phyloP scores from a whole-genome alignment of 768 basidiomycete genomes.

The Kwoniella dendrophila region DNA sequence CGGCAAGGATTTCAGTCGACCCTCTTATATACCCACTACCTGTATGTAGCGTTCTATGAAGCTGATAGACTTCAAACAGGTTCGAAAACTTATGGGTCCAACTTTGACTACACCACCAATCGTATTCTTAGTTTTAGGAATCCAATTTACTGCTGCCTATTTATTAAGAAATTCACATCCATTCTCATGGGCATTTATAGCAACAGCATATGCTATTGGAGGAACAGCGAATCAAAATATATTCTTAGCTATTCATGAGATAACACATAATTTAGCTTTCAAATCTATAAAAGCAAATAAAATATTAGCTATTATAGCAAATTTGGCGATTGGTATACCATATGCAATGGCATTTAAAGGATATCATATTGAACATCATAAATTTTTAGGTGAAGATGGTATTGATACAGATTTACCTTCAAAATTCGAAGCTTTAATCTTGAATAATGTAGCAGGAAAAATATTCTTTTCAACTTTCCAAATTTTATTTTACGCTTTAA shows the following conservation, averaged over 20 bases:
- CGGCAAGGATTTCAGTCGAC: too few relatives aligned
- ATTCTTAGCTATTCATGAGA: slow-evolving; percentile 97
- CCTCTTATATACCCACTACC: too few relatives aligned
- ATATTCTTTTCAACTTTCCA: slow-evolving; percentile 99
- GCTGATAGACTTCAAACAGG: slow-evolving; percentile 59
- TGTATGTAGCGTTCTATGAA: too few relatives aligned
- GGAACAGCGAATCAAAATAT: slow-evolving; percentile 97
- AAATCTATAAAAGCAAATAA: slow-evolving; percentile 79
- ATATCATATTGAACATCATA: slow-evolving; percentile 96
- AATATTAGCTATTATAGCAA: slow-evolving; percentile 82
- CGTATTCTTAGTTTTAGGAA: slow-evolving; percentile 74
- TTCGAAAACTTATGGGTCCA: slow-evolving; percentile 94
- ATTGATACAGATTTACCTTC: slow-evolving; percentile 96
- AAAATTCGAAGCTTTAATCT: slow-evolving; percentile 73
- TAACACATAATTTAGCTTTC: slow-evolving; percentile 97
- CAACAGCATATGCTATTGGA: slow-evolving; percentile 80
- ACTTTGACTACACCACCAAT: slow-evolving; percentile 89
- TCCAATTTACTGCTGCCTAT: slow-evolving; percentile 71
- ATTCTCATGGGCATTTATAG: slow-evolving; percentile 70
- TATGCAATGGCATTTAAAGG: slow-evolving; percentile 96
- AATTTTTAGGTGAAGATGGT: slow-evolving; percentile 90
- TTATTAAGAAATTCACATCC: slow-evolving; percentile 70
- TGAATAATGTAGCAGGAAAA: slow-evolving; percentile 96
- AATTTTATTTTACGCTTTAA: slow-evolving; percentile 94
- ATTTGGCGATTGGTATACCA: slow-evolving; percentile 90